Conservation (phyloP, 176 grass and related monocot species). For the Tillandsia fasciculata region DNA sequence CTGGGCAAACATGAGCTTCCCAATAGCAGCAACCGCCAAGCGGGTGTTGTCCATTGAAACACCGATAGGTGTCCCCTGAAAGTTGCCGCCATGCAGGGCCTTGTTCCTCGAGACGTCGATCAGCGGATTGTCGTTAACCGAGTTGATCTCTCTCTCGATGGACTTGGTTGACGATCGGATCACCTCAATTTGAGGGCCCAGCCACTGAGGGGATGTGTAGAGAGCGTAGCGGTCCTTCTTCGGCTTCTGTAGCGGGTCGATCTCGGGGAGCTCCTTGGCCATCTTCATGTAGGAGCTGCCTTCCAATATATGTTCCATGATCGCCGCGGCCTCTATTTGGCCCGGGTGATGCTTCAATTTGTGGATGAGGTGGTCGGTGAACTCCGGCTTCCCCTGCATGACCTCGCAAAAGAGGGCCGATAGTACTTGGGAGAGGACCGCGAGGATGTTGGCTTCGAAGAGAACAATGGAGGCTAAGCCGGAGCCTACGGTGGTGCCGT, state of each 20-base stretch:
- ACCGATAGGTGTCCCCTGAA: constrained; percentile 2
- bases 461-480: constrained; percentile 14
- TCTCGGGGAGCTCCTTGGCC: neutral
- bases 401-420: constrained; percentile 5
- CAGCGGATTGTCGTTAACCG: constrained; percentile 5
- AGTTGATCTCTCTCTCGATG: constrained; percentile 7
- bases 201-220: neutral
- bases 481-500: constrained; percentile 16
- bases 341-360: constrained; percentile 6
- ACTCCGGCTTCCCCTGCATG: constrained; percentile 4
- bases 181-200: constrained; percentile 6
- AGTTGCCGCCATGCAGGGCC: neutral
- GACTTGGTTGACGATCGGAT: neutral
- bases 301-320: neutral
- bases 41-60: constrained; percentile 7
- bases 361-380: neutral
- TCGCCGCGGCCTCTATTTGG: constrained; percentile 5
- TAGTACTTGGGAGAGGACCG: neutral
- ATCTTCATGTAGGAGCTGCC: neutral
- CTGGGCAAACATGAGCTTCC: constrained; percentile 10
- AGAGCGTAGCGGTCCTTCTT: constrained; percentile 7
- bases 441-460: neutral
- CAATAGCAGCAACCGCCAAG: constrained; percentile 2
- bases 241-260: neutral
- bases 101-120: neutral